Evolutionary conservation across 179 eudicot species (phyloP), one percentile per base, ranked within the genome.

Genomic region (Silene noctiflora): DNA sequence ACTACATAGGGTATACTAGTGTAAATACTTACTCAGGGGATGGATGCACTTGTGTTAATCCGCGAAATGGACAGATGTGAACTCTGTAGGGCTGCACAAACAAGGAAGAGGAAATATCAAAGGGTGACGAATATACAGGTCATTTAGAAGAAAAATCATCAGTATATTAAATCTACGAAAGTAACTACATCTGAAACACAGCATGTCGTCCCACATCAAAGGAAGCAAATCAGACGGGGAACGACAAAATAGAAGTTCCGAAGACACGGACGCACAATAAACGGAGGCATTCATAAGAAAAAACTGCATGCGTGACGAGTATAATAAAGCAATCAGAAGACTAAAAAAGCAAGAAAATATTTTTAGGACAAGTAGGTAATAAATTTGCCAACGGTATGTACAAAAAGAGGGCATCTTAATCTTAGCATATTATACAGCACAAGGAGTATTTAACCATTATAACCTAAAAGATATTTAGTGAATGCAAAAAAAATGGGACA

Each of bases 51-150:
- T 81, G 85, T 8, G 86, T 65, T 69, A 87, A 67, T 56, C 91
- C 89, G 72, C 86, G 83, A 69, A 82, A 81, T 60, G 87, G 88
- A 71, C 88, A 87, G 76, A 88, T 80, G 51, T 81, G 90, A 73
- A 83, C 80, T 74, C 87, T 82, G 60, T 83, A 76, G 56, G 93
- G 90, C 93, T 87, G 93, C 85, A 76, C 70, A 69, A 76, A 66
- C 51, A 73, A 59, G 56, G 76, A 48, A 76, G 48, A 22, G 13
- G 10, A 19, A 27, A 51, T 25, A 73, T 55, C 68, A 31, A 2
- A 33, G 17, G n/a, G 35, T 35, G 31, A 31, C 11, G 58, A 51
- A 16, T 51, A 44, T 29, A 27, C n/a, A 12, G 19, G 58, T 61
- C 21, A 17, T 46, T 46, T 81, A 29, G 53, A 9, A 20, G 35